Evolutionary conservation across 75 land plant genomes (phyloP).

Genomic region (Gnetum montanum): DNA sequence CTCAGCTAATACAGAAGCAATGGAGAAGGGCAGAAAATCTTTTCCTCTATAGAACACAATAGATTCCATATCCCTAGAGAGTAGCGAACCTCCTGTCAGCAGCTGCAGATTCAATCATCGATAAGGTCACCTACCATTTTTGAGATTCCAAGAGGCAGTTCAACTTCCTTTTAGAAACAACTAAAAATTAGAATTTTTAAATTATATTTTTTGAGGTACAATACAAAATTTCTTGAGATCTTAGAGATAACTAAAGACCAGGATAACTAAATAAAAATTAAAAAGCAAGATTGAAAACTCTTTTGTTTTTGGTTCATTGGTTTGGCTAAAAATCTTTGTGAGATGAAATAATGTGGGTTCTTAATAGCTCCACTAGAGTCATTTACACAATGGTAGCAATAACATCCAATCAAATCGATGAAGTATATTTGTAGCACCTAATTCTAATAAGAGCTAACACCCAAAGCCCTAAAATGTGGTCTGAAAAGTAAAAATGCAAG

Average conservation of each 20-base stretch:
- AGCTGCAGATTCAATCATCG: conserved; percentile 31
- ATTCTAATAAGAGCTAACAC: too few relatives aligned
- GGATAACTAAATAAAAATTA: not conserved
- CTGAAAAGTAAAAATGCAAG: too few relatives aligned
- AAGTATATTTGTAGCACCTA: too few relatives aligned
- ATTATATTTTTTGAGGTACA: not conserved
- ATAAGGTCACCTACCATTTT: not conserved
- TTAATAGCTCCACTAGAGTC: too few relatives aligned
- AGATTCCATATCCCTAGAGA: conserved; percentile 73
- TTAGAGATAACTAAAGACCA: not conserved
- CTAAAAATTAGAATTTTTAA: not conserved
- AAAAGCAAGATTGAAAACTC: not conserved
- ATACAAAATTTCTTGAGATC: not conserved
- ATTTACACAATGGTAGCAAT: too few relatives aligned
- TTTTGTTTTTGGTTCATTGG: not conserved
- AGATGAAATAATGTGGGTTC: too few relatives aligned
- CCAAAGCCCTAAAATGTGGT: too few relatives aligned
- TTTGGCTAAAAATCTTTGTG: too few relatives aligned
- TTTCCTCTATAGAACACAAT: conserved; percentile 88
- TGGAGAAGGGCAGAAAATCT: conserved; percentile 87
- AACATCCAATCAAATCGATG: too few relatives aligned
- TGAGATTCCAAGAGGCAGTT: too few relatives aligned
- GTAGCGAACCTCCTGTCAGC: conserved; percentile 83
- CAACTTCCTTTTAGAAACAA: too few relatives aligned
- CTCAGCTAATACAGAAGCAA: conserved; percentile 64